A percentile compares a stretch with the other conserved stretches of the same genome.
Evolutionary conservation across 106 monocot genomes (phyloP).

Genomic region (Dactylorhiza incarnata): DNA sequence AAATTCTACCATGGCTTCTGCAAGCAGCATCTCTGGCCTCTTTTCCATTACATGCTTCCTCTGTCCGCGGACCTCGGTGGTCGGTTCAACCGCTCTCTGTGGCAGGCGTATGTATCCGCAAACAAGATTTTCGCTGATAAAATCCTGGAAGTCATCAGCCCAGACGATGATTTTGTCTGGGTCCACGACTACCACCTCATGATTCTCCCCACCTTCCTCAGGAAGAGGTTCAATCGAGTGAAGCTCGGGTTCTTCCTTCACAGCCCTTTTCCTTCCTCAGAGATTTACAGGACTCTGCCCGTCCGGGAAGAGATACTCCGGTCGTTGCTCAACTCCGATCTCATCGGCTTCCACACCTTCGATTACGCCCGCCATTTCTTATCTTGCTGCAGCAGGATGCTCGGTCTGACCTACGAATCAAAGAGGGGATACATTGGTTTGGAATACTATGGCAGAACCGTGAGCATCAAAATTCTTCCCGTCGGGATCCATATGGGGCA

Average conservation of each 20-base stretch:
- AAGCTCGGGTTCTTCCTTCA: slow-evolving; percentile 83
- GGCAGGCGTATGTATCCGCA: slow-evolving; percentile 68
- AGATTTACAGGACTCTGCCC: slow-evolving; percentile 58
- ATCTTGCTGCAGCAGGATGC: slow-evolving; percentile 66
- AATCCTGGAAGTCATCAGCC: slow-evolving; percentile 61
- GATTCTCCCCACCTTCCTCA: slow-evolving; percentile 63
- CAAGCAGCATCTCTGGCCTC: slow-evolving; percentile 73
- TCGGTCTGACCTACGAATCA: slow-evolving; percentile 53
- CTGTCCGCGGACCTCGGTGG: slow-evolving; percentile 57
- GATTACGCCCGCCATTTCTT: slow-evolving; percentile 78
- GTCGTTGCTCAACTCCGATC: slow-evolving; percentile 49
- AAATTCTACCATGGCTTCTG: slow-evolving; percentile 70
- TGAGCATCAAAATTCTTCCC: slow-evolving; percentile 65
- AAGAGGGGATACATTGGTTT: slow-evolving; percentile 64
- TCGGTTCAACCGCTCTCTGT: slow-evolving; percentile 47
- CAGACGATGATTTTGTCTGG: slow-evolving; percentile 66
- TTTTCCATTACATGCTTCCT: slow-evolving; percentile 77
- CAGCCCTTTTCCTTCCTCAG: slow-evolving; percentile 59
- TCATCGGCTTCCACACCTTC: slow-evolving; percentile 72
- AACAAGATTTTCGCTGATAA: slow-evolving; percentile 71
- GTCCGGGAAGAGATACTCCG: slow-evolving; percentile 58
- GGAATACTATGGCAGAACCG: slow-evolving; percentile 62
- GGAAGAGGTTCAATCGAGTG: slow-evolving; percentile 55
- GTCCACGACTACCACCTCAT: slow-evolving; percentile 81
- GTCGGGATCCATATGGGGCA: slow-evolving; percentile 75